phyloP scores from a whole-genome alignment of 768 basidiomycete species.

The Mycena rebaudengoi region DNA sequence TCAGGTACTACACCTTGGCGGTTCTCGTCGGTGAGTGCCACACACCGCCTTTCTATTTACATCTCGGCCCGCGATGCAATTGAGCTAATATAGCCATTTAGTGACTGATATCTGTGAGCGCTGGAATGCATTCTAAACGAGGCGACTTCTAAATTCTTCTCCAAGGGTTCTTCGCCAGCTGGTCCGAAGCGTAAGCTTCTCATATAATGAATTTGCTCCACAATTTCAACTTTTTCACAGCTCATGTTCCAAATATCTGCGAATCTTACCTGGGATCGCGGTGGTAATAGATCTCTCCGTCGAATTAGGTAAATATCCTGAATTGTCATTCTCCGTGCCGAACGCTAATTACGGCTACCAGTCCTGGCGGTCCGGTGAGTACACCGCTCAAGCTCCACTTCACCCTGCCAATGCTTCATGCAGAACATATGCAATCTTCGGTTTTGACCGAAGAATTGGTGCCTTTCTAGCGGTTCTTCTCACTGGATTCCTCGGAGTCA shows the following conservation, averaged over 20 bases:
- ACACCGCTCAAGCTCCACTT: neutral
- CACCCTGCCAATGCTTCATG: too few species aligned
- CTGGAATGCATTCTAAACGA: too few species aligned
- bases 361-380: conserved; percentile 25
- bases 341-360: neutral
- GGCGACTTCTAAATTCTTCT: neutral
- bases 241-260: conserved; percentile 22
- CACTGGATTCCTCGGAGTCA: conserved; percentile 24
- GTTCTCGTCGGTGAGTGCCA: conserved; percentile 25
- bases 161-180: conserved; percentile 25
- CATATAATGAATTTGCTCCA: too few species aligned
- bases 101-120: conserved; percentile 25
- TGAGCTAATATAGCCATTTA: too few species aligned
- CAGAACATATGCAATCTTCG: conserved; percentile 22
- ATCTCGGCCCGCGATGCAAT: too few species aligned
- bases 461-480: conserved; percentile 12
- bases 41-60: neutral
- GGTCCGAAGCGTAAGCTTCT: conserved; percentile 23
- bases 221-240: neutral
- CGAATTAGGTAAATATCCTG: conserved; percentile 11
- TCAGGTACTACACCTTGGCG: conserved; percentile 24
- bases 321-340: neutral
- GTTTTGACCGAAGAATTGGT: conserved; percentile 11
- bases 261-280: conserved; percentile 22
- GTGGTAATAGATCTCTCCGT: conserved; percentile 25